phyloP scores from a whole-genome alignment of 306 rosid species.

The Gynostemma pentaphyllum region DNA sequence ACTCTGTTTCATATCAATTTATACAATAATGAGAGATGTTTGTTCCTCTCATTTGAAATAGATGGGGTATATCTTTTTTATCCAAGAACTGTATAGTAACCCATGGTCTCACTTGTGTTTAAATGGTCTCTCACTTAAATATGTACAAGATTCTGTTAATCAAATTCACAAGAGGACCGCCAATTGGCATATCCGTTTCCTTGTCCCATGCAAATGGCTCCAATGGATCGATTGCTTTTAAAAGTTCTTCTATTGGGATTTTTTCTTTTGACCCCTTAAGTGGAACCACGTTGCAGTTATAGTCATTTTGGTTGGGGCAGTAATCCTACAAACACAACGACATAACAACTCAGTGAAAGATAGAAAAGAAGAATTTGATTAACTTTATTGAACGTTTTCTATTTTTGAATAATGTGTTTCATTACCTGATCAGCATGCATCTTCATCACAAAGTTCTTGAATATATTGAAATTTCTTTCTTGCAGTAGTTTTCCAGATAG shows the following conservation, averaged over 20 bases:
- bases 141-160: slow-evolving; percentile 20
- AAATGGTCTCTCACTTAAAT: slow-evolving; percentile 9
- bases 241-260: slow-evolving; percentile 35
- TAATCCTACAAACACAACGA: slow-evolving; percentile 40
- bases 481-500: slow-evolving; percentile 41
- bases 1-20: neutral
- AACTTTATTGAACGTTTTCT: neutral
- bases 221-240: slow-evolving; percentile 51
- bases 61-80: neutral
- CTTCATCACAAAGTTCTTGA: slow-evolving; percentile 65
- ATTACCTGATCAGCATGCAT: slow-evolving; percentile 88
- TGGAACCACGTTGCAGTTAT: slow-evolving; percentile 38
- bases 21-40: neutral
- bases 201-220: slow-evolving; percentile 57
- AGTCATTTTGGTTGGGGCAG: slow-evolving; percentile 38
- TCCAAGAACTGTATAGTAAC: neutral
- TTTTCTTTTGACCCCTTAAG: slow-evolving; percentile 43
- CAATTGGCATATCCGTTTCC: slow-evolving; percentile 56
- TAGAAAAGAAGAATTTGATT: neutral
- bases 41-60: too few relatives aligned
- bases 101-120: neutral
- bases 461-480: slow-evolving; percentile 35
- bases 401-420: neutral
- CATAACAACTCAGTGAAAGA: neutral
- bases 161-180: slow-evolving; percentile 20